phyloP scores from a whole-genome alignment of 331 rosid genomes.

The Quercus tomentella region DNA sequence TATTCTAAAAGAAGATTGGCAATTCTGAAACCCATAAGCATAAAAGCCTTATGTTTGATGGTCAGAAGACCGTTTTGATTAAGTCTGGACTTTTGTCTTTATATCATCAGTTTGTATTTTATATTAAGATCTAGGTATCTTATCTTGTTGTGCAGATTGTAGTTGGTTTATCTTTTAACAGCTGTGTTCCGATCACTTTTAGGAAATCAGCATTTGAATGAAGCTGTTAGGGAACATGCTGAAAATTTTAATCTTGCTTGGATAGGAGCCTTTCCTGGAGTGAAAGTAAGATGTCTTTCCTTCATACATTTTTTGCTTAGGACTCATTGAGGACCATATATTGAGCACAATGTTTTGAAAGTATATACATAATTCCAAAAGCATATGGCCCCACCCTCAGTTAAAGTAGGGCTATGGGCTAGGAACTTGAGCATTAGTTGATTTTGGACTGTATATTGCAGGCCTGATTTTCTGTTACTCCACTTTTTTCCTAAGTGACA shows the following conservation, averaged over 20 bases:
- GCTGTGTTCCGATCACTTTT: background rate
- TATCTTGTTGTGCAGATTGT: background rate
- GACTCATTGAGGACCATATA: no score
- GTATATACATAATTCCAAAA: background rate
- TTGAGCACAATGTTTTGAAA: no score
- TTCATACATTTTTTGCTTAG: background rate
- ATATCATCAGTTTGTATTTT: background rate
- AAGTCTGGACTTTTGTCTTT: background rate
- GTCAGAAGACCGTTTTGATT: background rate
- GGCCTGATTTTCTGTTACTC: no score
- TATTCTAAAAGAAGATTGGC: background rate
- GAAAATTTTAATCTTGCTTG: slow-evolving; percentile 27
- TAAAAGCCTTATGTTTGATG: background rate
- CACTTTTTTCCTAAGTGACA: no score
- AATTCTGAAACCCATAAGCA: background rate
- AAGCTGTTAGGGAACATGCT: slow-evolving; percentile 6
- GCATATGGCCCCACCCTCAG: background rate
- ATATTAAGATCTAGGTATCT: background rate
- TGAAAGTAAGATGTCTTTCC: slow-evolving; percentile 20
- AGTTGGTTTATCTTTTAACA: background rate
- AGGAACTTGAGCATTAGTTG: background rate
- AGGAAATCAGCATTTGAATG: slow-evolving; percentile 24
- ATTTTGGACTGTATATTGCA: background rate
- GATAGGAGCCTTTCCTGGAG: slow-evolving; percentile 31
- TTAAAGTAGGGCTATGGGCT: background rate